Evolutionary conservation across 1,139 yeast species (phyloP).

Genomic region (Kurtzmaniella quercitrusa): DNA sequence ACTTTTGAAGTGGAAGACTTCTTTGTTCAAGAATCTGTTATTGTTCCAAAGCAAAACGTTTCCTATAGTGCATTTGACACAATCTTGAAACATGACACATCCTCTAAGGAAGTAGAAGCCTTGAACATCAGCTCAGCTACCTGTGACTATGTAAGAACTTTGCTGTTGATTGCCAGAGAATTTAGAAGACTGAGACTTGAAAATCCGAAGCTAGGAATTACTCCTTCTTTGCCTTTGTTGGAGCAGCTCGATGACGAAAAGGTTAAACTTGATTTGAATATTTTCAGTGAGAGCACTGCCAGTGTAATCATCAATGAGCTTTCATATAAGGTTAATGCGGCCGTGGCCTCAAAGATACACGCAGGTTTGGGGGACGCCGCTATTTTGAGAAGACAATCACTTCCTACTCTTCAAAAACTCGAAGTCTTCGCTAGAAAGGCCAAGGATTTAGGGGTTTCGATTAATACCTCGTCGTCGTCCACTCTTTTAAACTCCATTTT

Average conservation of each 20-base stretch:
- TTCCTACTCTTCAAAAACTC: constrained; percentile 79
- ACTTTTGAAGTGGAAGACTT: constrained; percentile 73
- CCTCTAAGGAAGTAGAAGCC: constrained; percentile 12
- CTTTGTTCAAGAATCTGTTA: constrained; percentile 70
- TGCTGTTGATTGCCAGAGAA: constrained; percentile 63
- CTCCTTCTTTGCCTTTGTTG: constrained; percentile 62
- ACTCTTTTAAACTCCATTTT: constrained; percentile 71
- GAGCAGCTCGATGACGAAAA: constrained; percentile 86
- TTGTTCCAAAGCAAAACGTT: constrained; percentile 58
- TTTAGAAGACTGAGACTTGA: constrained; percentile 70
- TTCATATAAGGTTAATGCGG: constrained; percentile 74
- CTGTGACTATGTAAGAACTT: constrained; percentile 61
- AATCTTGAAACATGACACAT: constrained; percentile 33
- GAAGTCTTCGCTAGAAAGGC: constrained; percentile 76
- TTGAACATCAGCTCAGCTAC: constrained; percentile 51
- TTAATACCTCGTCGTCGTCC: constrained; percentile 75
- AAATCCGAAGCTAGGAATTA: constrained; percentile 43
- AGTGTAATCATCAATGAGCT: constrained; percentile 68
- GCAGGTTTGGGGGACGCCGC: constrained; percentile 78
- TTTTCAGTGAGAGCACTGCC: constrained; percentile 62
- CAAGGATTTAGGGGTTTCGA: constrained; percentile 56
- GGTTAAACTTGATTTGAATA: constrained; percentile 65
- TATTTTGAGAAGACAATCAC: constrained; percentile 80
- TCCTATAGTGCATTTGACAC: constrained; percentile 51
- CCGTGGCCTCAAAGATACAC: constrained; percentile 79